A percentile compares a stretch with the other conserved stretches of the same genome.
phyloP scores from a whole-genome alignment of 129 eudicot species.

The Smallanthus sonchifolius region DNA sequence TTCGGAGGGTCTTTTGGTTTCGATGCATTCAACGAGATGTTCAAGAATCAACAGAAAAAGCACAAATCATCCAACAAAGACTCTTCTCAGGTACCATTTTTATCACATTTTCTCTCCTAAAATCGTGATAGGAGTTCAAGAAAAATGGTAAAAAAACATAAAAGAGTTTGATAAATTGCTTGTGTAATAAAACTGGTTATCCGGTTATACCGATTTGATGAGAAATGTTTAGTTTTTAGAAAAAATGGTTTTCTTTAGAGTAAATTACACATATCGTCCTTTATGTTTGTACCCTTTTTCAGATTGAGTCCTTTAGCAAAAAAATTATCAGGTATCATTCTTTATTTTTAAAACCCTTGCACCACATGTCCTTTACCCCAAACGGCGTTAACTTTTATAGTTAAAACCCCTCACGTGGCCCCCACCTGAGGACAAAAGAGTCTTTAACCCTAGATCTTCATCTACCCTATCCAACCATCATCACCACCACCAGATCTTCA shows the following conservation, averaged over 20 bases:
- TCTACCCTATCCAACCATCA: too few relatives aligned
- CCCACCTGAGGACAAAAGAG: too few relatives aligned
- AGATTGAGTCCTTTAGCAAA: too few relatives aligned
- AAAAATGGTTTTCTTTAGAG: neutral
- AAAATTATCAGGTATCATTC: too few relatives aligned
- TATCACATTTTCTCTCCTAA: neutral
- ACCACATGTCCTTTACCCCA: too few relatives aligned
- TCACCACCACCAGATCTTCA: too few relatives aligned
- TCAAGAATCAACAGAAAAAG: slow-evolving; percentile 51
- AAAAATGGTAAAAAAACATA: neutral
- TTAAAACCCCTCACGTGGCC: too few relatives aligned
- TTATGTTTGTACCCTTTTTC: too few relatives aligned
- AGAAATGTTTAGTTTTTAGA: neutral
- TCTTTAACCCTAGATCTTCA: too few relatives aligned
- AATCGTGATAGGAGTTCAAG: neutral
- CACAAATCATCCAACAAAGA: slow-evolving; percentile 47
- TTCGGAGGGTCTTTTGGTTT: slow-evolving; percentile 75
- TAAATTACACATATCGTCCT: too few relatives aligned
- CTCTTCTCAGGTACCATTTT: slow-evolving; percentile 61
- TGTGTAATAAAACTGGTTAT: neutral
- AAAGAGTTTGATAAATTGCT: neutral
- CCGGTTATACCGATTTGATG: neutral
- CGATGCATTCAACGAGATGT: slow-evolving; percentile 73
- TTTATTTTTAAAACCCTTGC: too few relatives aligned
- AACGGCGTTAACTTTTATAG: too few relatives aligned